Percentiles rank a stretch among this genome's conserved stretches.
These are phyloP conservation scores for Scortechinia acanthostroma DNA, from an alignment of 2,329 filamentous ascomycete genomes.

Conservation along the genomic window DNA sequence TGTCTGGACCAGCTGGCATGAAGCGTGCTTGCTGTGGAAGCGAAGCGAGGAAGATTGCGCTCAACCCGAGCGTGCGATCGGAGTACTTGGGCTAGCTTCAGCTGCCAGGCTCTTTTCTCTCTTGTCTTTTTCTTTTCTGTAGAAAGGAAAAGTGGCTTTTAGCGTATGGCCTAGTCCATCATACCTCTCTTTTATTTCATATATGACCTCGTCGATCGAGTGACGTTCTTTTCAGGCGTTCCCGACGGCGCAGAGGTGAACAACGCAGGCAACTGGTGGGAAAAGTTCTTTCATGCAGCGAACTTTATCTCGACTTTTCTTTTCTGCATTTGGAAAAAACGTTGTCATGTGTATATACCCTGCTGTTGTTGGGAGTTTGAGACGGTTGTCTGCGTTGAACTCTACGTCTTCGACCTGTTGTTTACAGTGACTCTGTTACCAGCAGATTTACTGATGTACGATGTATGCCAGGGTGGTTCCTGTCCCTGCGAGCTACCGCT, in stretches of 20 bases:
- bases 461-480: slow-evolving; percentile 17
- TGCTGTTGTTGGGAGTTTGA: slow-evolving; percentile 8
- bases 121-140: slow-evolving; percentile 4
- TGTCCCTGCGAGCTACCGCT: slow-evolving; percentile 10
- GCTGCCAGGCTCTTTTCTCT: slow-evolving; percentile 12
- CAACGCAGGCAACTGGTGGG: no score
- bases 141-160: slow-evolving; percentile 12
- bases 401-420: no score
- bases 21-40: slow-evolving; percentile 29
- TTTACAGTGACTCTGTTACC: slow-evolving; percentile 9
- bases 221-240: slow-evolving; percentile 8
- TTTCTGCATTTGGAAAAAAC: slow-evolving; percentile 15
- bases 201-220: slow-evolving; percentile 8
- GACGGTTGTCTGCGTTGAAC: slow-evolving; percentile 10
- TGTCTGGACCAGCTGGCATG: slow-evolving; percentile 22
- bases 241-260: no score
- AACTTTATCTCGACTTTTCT: slow-evolving; percentile 5
- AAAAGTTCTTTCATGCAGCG: no score
- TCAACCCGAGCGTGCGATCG: not conserved
- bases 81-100: slow-evolving; percentile 2
- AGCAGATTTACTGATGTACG: slow-evolving; percentile 13
- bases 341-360: slow-evolving; percentile 16
- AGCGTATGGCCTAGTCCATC: slow-evolving; percentile 3
- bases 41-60: slow-evolving; percentile 19
- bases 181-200: slow-evolving; percentile 2